Base-by-base conservation (phyloP, 2,329 filamentous ascomycete genomes). In the Aspergillus fructus region DNA sequence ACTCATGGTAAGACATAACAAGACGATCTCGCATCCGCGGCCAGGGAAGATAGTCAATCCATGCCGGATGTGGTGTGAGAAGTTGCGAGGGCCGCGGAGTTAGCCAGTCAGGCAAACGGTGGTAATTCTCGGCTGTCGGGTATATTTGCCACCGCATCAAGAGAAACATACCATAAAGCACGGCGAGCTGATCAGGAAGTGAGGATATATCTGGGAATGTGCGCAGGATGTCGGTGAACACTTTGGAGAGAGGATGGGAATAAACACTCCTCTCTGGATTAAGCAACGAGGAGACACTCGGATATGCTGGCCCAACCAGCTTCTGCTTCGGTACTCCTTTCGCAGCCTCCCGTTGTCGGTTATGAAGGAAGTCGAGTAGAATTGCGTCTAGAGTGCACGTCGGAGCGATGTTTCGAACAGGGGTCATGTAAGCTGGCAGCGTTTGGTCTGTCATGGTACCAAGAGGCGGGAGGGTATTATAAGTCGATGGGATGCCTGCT, bases 121-220 rank as follows among this genome's bases (percentile, higher is more conserved):
- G 85, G 72, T 89, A 93, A 75, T 92, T 96, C 64, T 92, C 88
- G 59, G 83, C 81, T 0, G 90, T 90, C 0, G 91, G 91, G 27
- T 85, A 85, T 56, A 96, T 89, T 70, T 91, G 87, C 90, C 92
- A 96, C 42, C 88, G 84, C 87, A 94, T 91, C 62, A 92, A 71
- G 33, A 93, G 81, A 74, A 96, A 96, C 90, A 96, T 96, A 68
- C 89, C 79, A 71, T 93, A 96, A 7, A 96, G 81, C 6, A 91
- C 85, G 8, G 89, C 91, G 0, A 96, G 85, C 66, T 90, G 88
- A 74, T 96, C 91, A 0, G 92, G 91, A 0, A 96, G 81, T n/a
- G 81, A 82, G 4, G 83, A 84, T 30, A 96, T 85, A 65, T 90
- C 87, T 0, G 91, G 90, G 65, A 96, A 96, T n/a, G 89, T 91